Evolutionary conservation across 2,329 filamentous ascomycete species (phyloP).

Genomic region (Cercospora janseana): DNA sequence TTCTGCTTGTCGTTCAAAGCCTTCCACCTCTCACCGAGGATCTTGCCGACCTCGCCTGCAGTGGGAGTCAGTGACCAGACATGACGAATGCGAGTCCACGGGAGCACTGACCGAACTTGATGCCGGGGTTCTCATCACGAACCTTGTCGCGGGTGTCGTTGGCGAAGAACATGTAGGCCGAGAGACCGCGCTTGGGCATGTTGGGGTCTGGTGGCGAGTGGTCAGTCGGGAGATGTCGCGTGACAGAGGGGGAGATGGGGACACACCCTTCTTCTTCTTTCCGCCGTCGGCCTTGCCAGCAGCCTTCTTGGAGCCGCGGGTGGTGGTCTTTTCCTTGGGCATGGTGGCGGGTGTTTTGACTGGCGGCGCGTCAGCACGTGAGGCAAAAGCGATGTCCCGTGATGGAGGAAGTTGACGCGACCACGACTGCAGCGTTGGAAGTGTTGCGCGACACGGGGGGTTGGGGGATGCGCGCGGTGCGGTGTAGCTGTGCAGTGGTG

Average conservation of each 20-base stretch:
- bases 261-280: conserved; percentile 72
- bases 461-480: conserved; percentile 15
- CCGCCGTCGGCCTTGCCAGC: conserved; percentile 46
- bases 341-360: conserved; percentile 47
- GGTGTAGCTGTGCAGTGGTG: conserved; percentile 11
- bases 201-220: conserved; percentile 69
- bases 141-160: conserved; percentile 99
- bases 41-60: conserved; percentile 89
- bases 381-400: conserved; percentile 3
- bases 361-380: conserved; percentile 16
- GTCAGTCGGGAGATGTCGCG: conserved; percentile 21
- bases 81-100: neutral
- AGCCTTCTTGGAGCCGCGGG: conserved; percentile 57
- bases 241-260: conserved; percentile 3
- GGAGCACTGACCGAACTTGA: conserved; percentile 74
- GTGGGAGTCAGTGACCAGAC: conserved; percentile 6
- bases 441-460: conserved; percentile 9
- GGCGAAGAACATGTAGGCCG: conserved; percentile 99
- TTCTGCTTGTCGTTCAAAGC: conserved; percentile 89
- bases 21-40: conserved; percentile 99
- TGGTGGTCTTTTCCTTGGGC: conserved; percentile 66
- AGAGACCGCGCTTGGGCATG: conserved; percentile 97
- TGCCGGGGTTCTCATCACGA: conserved; percentile 95
- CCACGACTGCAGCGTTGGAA: conserved; percentile 6
- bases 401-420: conserved; percentile 17